Evolutionary conservation across 768 basidiomycete genomes (phyloP).

Genomic region (Cystoderma amianthinum): DNA sequence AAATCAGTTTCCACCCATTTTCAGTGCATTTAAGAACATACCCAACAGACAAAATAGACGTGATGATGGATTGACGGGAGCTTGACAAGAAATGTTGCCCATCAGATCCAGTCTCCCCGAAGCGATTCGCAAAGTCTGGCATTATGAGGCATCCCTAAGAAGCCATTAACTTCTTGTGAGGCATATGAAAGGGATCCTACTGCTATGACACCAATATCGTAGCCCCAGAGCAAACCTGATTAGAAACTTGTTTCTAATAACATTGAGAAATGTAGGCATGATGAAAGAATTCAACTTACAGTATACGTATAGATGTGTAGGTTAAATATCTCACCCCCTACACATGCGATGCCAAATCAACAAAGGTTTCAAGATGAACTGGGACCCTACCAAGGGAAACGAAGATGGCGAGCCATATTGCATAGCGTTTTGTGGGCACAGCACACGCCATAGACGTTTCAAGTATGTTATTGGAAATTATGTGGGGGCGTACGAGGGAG

Average conservation of each 20-base stretch:
- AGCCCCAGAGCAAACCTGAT: conserved; percentile 62
- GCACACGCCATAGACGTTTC: conserved; percentile 25
- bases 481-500: background rate
- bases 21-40: too few species aligned
- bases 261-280: background rate
- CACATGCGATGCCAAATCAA: background rate
- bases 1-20: too few species aligned
- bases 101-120: conserved; percentile 44
- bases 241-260: background rate
- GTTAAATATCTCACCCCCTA: conserved; percentile 16
- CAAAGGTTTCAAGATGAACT: conserved; percentile 1
- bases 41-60: conserved; percentile 74
- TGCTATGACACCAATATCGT: conserved; percentile 74
- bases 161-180: conserved; percentile 1
- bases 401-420: conserved; percentile 60
- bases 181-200: conserved; percentile 22
- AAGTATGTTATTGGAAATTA: conserved; percentile 1
- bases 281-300: conserved; percentile 2
- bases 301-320: background rate
- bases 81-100: conserved; percentile 48
- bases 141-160: conserved; percentile 72
- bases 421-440: conserved; percentile 55
- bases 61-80: conserved; percentile 69
- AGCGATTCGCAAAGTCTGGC: conserved; percentile 67
- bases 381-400: conserved; percentile 63